These are phyloP conservation scores for Pyrenophora teres DNA, from an alignment of 2,329 filamentous ascomycete genomes.

Conservation along the genomic window DNA sequence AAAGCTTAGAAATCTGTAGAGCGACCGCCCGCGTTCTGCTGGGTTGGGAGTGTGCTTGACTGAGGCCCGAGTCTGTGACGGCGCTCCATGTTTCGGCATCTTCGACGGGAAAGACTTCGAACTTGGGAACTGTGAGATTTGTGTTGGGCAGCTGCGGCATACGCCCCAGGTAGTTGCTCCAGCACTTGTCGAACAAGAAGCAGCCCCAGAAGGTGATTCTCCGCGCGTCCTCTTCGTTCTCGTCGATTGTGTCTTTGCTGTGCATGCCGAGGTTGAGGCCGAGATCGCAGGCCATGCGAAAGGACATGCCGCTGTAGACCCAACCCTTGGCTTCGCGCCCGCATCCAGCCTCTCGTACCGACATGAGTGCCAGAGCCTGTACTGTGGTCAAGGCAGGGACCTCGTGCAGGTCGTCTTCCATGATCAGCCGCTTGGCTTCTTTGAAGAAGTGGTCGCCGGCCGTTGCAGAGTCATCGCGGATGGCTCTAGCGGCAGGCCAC, in stretches of 20 bases:
- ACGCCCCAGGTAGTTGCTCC: constrained; percentile 95
- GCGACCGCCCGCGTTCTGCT: constrained; percentile 74
- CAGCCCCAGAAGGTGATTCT: constrained; percentile 97
- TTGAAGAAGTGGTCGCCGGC: constrained; percentile 96
- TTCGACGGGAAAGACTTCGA: constrained; percentile 87
- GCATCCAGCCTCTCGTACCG: constrained; percentile 91
- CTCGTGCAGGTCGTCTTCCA: constrained; percentile 92
- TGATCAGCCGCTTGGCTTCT: constrained; percentile 85
- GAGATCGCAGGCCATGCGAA: constrained; percentile 94
- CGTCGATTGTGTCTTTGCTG: constrained; percentile 63
- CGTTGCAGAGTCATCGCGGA: constrained; percentile 75
- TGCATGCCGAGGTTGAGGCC: constrained; percentile 81
- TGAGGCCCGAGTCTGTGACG: constrained; percentile 82
- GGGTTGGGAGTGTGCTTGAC: constrained; percentile 74
- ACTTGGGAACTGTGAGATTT: constrained; percentile 82
- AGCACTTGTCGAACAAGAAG: constrained; percentile 98
- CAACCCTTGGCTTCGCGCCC: constrained; percentile 93
- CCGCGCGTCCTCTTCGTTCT: constrained; percentile 85
- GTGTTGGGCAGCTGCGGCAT: constrained; percentile 82
- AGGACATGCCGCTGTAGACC: constrained; percentile 98
- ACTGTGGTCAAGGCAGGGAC: constrained; percentile 87
- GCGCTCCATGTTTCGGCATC: constrained; percentile 86
- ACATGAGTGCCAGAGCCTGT: constrained; percentile 93
- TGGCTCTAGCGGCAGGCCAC: constrained; percentile 70
- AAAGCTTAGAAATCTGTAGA: constrained; percentile 79